Conservation (phyloP, 1,139 yeast genomes). For the Yamadazyma dendronema region DNA sequence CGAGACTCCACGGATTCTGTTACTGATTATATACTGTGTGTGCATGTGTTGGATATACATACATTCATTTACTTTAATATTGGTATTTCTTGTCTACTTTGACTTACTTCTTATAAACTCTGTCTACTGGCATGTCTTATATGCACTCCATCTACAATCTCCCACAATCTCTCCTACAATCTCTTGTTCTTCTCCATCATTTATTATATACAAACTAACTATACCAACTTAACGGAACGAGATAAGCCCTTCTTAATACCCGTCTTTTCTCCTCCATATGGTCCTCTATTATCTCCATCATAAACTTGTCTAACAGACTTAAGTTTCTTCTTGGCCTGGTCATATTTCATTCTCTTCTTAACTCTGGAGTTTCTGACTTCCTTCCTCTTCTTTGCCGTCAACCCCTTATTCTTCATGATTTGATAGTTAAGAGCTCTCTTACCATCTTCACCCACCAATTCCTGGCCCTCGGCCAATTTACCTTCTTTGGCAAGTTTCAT, state of each 20-base stretch:
- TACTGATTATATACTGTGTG: too few relatives aligned
- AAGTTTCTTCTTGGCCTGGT: constrained; percentile 90
- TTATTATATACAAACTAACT: too few relatives aligned
- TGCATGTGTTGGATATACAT: too few relatives aligned
- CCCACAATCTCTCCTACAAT: too few relatives aligned
- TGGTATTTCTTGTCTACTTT: too few relatives aligned
- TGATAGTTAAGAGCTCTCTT: constrained; percentile 95
- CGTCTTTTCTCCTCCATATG: constrained; percentile 92
- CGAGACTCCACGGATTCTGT: too few relatives aligned
- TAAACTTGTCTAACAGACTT: constrained; percentile 87
- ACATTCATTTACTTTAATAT: too few relatives aligned
- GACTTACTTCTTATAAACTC: too few relatives aligned
- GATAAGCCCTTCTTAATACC: constrained; percentile 95
- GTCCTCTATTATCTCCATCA: constrained; percentile 68
- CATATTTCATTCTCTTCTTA: constrained; percentile 97
- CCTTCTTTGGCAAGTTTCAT: constrained; percentile 84
- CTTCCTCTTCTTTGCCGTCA: constrained; percentile 88
- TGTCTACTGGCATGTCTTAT: too few relatives aligned
- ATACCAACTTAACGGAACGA: constrained; percentile 81
- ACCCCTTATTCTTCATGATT: constrained; percentile 91
- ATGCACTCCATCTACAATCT: too few relatives aligned
- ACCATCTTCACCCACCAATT: constrained; percentile 68
- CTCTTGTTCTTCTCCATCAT: too few relatives aligned
- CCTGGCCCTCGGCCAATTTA: constrained; percentile 68
- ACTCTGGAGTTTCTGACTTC: constrained; percentile 95